These are phyloP conservation scores for Stentor coeruleus DNA, from an alignment of 73 alveolate genomes.

Conservation along the genomic window DNA sequence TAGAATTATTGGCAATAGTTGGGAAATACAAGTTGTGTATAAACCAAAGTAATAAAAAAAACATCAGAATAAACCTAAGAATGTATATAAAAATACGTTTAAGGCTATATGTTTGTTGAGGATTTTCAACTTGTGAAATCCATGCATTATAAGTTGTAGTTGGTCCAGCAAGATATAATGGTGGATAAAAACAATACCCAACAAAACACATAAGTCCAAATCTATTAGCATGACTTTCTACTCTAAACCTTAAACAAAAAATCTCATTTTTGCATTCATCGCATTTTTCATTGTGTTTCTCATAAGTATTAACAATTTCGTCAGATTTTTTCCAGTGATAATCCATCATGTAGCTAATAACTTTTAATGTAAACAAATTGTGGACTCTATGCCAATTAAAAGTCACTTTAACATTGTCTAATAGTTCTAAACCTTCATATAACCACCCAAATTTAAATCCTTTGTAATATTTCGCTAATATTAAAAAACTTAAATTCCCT, in stretches of 20 bases:
- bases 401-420: background rate
- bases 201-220: conserved; percentile 58
- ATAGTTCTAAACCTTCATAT: background rate
- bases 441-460: background rate
- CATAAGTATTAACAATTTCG: background rate
- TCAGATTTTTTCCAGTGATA: background rate
- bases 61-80: background rate
- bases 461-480: background rate
- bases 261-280: background rate
- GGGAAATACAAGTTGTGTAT: conserved; percentile 13
- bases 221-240: background rate
- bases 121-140: conserved; percentile 28
- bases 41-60: background rate
- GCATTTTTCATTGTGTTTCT: background rate
- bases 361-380: background rate
- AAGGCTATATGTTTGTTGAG: background rate
- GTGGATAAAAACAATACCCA: conserved; percentile 40
- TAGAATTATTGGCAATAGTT: conserved; percentile 20
- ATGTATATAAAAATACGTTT: conserved; percentile 4
- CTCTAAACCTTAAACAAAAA: background rate
- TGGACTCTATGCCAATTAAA: background rate
- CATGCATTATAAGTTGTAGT: conserved; percentile 35
- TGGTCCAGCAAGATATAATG: conserved; percentile 43
- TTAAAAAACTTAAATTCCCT: background rate
- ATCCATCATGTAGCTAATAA: background rate